Base-by-base conservation (phyloP, 371 early-diverging fungal species). In the Batkoa obscura region DNA sequence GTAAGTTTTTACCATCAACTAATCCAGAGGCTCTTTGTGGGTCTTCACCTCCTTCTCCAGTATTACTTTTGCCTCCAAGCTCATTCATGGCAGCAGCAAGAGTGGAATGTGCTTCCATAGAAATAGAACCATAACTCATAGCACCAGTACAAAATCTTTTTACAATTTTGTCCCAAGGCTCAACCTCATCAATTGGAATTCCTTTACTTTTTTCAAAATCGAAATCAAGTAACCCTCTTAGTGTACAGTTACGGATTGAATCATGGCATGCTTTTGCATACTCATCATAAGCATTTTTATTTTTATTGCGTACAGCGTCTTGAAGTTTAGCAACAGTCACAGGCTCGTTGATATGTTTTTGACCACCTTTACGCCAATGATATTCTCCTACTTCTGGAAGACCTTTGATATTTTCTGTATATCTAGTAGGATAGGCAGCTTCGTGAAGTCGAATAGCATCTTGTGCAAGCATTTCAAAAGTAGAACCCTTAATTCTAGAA, bases 51-150 rank as follows among this genome's bases (percentile, higher is more conserved):
- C 97, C 97, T 73, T 96, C 97, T 53, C 97, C 97, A 38, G 94
- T 91, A 70, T 96, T 96, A 64, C 87, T 86, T 71, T 93, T 94
- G 60, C 94, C 94, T 52, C 93, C 94, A 1, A 96, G 64, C 50
- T 72, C 68, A 72, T 96, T 96, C 94, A 96, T 91, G 23, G 97
- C 97, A 58, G 83, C 64, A 5, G 94, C 94, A 33, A 96, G 71
- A 6, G 97, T 72, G 17, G 84, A 75, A 65, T 96, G 97, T 10
- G 97, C 79, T 66, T 96, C 97, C 68, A 74, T 73, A 1, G 93
- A 93, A 59, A 96, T 94, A 15, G 91, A 90, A 36, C 97, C 97
- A 62, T 94, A 96, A n/a, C 88, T 88, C 97, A 96, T 96, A 60
- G 97, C 97, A 56, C 97, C 97, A 17, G 97, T 96, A 62, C 86